These are phyloP conservation scores for Populus tremula DNA, from an alignment of 345 rosid species.

Conservation along the genomic window DNA sequence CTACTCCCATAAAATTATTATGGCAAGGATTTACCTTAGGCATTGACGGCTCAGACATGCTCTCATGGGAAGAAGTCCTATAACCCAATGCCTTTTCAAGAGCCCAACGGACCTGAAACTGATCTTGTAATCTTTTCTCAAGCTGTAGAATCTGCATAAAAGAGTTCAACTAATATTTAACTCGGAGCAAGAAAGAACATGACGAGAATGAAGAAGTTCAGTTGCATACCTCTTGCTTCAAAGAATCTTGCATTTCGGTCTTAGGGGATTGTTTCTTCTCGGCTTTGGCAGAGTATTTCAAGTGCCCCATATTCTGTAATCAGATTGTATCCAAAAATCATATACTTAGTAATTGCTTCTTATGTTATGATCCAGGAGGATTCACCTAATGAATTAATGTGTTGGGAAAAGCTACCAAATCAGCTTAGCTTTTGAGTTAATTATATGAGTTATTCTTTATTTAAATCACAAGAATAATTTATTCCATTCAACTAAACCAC, in stretches of 20 bases:
- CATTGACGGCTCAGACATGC: conserved; percentile 38
- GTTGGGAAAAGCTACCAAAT: background rate
- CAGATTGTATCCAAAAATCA: conserved; percentile 26
- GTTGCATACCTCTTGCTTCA: conserved; percentile 80
- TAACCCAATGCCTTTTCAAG: conserved; percentile 85
- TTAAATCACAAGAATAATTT: background rate
- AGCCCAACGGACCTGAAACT: conserved; percentile 67
- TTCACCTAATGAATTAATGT: background rate
- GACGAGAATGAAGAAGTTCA: conserved; percentile 5
- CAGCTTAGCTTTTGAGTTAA: background rate
- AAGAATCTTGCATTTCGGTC: conserved; percentile 49
- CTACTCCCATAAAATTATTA: background rate
- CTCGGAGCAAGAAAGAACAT: background rate
- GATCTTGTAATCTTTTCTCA: conserved; percentile 73
- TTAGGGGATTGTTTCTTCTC: conserved; percentile 43
- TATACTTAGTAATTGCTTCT: conserved; percentile 3
- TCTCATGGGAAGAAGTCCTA: conserved; percentile 39
- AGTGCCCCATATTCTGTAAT: conserved; percentile 58
- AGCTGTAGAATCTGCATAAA: conserved; percentile 71
- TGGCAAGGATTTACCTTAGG: conserved; percentile 56
- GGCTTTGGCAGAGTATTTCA: conserved; percentile 37
- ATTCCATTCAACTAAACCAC: conserved; percentile 15
- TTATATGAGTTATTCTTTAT: background rate
- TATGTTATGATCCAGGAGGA: background rate
- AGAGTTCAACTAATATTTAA: background rate